A percentile compares a stretch with the other conserved stretches of the same genome.
Evolutionary conservation across 2,329 filamentous ascomycete species (phyloP).

Genomic region (Aspergillus costaricaensis): DNA sequence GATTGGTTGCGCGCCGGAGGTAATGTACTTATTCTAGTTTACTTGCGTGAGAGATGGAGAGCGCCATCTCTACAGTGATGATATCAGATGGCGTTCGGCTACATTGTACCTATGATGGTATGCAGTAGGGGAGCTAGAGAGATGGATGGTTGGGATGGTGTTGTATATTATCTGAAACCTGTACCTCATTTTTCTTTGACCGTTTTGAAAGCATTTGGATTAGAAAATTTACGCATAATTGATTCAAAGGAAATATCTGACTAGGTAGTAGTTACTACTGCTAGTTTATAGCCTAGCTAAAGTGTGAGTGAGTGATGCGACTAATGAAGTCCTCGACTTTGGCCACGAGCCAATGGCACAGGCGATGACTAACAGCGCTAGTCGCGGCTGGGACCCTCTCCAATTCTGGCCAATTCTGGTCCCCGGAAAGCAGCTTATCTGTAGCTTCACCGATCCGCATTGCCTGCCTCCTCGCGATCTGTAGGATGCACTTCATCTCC

Average conservation of each 20-base stretch:
- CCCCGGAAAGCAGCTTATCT: background rate
- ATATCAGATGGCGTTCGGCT: background rate
- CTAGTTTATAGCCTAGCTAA: too few relatives aligned
- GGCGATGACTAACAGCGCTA: background rate
- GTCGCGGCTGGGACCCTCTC: background rate
- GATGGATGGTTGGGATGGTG: background rate
- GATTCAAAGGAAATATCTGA: too few relatives aligned
- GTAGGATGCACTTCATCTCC: background rate
- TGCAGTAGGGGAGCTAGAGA: background rate
- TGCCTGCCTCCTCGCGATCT: background rate
- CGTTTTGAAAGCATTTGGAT: constrained; percentile 3
- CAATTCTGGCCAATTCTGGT: background rate
- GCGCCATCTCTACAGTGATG: background rate
- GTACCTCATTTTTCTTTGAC: constrained; percentile 1
- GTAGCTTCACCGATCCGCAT: background rate
- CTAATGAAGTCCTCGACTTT: too few relatives aligned
- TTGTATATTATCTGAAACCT: background rate
- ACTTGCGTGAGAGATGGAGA: too few relatives aligned
- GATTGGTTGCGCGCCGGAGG: background rate
- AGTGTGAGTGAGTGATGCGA: background rate
- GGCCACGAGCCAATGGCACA: background rate
- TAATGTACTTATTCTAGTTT: background rate
- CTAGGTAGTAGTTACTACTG: too few relatives aligned
- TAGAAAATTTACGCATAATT: background rate
- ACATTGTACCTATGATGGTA: background rate